A percentile compares a stretch with the other conserved stretches of the same genome.
phyloP scores from a whole-genome alignment of 2,329 filamentous ascomycete species.

The Monilinia aucupariae region DNA sequence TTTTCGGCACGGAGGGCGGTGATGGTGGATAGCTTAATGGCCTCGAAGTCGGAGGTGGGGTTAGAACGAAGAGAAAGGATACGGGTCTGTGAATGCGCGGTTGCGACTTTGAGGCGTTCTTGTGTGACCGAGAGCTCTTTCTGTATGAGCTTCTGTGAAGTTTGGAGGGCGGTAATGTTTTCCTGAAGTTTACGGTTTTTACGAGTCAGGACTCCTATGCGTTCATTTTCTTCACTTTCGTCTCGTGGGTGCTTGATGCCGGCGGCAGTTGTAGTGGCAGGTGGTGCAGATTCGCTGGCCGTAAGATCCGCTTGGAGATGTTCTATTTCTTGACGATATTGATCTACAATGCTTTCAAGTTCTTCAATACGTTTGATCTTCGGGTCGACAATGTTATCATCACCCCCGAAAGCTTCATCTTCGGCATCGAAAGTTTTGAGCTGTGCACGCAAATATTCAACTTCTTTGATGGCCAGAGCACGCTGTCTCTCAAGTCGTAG shows the following conservation, averaged over 20 bases:
- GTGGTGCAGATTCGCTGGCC: constrained; percentile 48
- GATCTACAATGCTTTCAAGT: constrained; percentile 78
- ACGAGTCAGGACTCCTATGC: constrained; percentile 75
- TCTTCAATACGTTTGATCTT: constrained; percentile 71
- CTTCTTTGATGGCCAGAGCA: constrained; percentile 80
- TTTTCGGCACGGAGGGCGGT: constrained; percentile 78
- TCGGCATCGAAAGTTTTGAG: constrained; percentile 84
- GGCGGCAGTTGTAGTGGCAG: constrained; percentile 37
- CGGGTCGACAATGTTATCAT: constrained; percentile 66
- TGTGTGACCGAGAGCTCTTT: constrained; percentile 68
- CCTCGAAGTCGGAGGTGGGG: constrained; percentile 79
- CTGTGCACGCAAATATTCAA: constrained; percentile 88
- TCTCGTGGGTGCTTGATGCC: constrained; percentile 62
- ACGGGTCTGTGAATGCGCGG: constrained; percentile 67
- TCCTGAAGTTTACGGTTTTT: constrained; percentile 85
- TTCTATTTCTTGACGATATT: constrained; percentile 78
- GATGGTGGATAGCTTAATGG: constrained; percentile 76
- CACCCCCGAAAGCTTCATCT: constrained; percentile 75
- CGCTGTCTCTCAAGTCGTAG: constrained; percentile 81
- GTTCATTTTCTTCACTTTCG: constrained; percentile 55
- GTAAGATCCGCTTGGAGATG: constrained; percentile 69
- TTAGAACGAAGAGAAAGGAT: constrained; percentile 86
- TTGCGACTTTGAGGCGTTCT: constrained; percentile 64
- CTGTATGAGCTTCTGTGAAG: constrained; percentile 63
- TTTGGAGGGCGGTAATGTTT: constrained; percentile 64